Conservation (phyloP, 441 rosid species). For the Biscutella laevigata region DNA sequence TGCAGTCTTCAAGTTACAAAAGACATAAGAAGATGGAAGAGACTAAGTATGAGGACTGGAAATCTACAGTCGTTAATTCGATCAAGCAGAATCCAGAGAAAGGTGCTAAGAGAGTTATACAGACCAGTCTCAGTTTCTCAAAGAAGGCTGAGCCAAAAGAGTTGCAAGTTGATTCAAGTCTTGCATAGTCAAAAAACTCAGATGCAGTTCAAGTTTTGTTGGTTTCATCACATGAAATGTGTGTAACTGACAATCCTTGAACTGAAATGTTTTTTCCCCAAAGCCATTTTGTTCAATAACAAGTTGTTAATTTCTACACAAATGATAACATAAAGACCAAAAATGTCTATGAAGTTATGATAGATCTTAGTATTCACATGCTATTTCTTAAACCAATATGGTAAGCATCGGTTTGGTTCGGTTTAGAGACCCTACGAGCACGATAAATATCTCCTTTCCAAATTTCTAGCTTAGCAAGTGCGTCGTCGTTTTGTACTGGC, state of each 20-base stretch:
- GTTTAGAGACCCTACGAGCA: no score
- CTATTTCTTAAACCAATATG: neutral
- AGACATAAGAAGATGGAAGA: constrained; percentile 52
- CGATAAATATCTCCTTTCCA: neutral
- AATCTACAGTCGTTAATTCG: constrained; percentile 52
- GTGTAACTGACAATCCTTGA: neutral
- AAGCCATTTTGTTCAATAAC: neutral
- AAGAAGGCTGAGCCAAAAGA: constrained; percentile 34
- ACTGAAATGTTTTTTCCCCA: neutral
- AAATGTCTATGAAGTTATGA: neutral
- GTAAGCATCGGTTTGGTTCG: neutral
- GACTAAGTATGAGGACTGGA: constrained; percentile 65
- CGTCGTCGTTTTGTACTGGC: constrained; percentile 1
- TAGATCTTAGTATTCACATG: no score
- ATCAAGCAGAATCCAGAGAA: constrained; percentile 36
- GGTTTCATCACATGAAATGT: neutral
- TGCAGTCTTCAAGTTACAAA: constrained; percentile 62
- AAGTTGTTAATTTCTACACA: neutral
- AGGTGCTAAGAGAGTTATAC: constrained; percentile 58
- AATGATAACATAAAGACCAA: neutral
- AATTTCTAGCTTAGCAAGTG: neutral
- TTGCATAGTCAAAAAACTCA: neutral
- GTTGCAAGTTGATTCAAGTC: constrained; percentile 33
- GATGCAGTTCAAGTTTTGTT: neutral
- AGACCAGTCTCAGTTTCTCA: constrained; percentile 47